Base-by-base conservation (phyloP, 768 basidiomycete genomes). In the Tubosaeta brunneosetosa region DNA sequence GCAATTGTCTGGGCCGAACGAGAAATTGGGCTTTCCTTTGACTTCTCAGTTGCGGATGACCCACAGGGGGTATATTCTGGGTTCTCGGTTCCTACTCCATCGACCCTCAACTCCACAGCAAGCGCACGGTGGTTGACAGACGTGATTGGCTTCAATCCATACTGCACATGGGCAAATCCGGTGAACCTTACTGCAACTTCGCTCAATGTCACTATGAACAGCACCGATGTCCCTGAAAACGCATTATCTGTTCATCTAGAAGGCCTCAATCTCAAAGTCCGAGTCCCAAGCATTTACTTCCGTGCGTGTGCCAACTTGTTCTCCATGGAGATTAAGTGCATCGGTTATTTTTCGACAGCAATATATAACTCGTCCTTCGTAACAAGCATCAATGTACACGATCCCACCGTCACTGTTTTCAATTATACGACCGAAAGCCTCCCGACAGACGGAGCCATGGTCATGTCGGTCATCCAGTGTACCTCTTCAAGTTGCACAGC, bases 41-140 rank as follows among this genome's bases (percentile, higher is more conserved):
- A 45, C 6, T 55, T 49, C 49, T 59, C 59, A 32, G 58, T 49
- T 14, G 32, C 6, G 37, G 29, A 60, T 2, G 58, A 60, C 32
- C 29, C 58, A 2, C 53, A 53, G 29, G 58, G 51, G 6, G 9
- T 17, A n/a, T 52, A 59, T 16, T 40, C 59, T 31, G 53, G 49
- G 1, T 53, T 60, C 27, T 38, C 37, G 0, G 54, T 56, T 22
- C 59, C 59, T 13, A 56, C 49, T 0, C 58, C 59, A 6, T 33
- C 6, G 13, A 33, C 25, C 2, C 53, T 64, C 12, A 56, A 48
- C 41, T 53, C 58, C 32, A 55, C 55, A 6, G 34, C 22, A 43
- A 60, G 17, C 29, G 61, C 61, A 42, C 52, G 64, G 31, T 64
- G 61, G 58, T 47, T 64, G 45, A 60, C 63, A 8, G 63, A 64